phyloP scores from a whole-genome alignment of 192 early-diverging fungal species.

The Backusella westeae region DNA sequence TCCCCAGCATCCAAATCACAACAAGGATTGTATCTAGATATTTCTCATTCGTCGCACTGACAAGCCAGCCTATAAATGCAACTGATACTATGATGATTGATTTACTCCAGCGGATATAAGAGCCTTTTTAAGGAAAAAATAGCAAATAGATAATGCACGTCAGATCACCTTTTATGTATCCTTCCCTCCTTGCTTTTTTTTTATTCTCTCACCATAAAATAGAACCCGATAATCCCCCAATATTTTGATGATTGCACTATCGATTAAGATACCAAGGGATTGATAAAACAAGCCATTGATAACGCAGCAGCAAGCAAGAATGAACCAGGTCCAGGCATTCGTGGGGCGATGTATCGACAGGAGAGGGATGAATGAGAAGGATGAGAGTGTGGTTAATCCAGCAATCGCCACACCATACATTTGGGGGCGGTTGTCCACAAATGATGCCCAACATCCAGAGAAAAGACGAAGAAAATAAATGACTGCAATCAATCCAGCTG shows the following conservation, averaged over 20 bases:
- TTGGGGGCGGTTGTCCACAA: conserved; percentile 2
- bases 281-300: conserved; percentile 27
- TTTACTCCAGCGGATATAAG: conserved; percentile 5
- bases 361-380: background rate
- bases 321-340: background rate
- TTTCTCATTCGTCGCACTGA: background rate
- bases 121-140: background rate
- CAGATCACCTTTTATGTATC: background rate
- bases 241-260: conserved; percentile 23
- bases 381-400: background rate
- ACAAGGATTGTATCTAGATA: background rate
- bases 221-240: conserved; percentile 27
- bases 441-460: background rate
- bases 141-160: conserved; percentile 1
- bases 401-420: background rate
- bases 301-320: conserved; percentile 1
- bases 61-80: conserved; percentile 7
- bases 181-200: background rate
- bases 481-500: background rate
- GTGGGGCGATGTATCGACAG: background rate
- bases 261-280: conserved; percentile 14
- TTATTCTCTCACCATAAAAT: conserved; percentile 24
- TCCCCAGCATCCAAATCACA: background rate
- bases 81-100: background rate
- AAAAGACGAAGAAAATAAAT: background rate